These are phyloP conservation scores for Lentinula sp. DNA, from an alignment of 768 basidiomycete species.

Conservation along the genomic window DNA sequence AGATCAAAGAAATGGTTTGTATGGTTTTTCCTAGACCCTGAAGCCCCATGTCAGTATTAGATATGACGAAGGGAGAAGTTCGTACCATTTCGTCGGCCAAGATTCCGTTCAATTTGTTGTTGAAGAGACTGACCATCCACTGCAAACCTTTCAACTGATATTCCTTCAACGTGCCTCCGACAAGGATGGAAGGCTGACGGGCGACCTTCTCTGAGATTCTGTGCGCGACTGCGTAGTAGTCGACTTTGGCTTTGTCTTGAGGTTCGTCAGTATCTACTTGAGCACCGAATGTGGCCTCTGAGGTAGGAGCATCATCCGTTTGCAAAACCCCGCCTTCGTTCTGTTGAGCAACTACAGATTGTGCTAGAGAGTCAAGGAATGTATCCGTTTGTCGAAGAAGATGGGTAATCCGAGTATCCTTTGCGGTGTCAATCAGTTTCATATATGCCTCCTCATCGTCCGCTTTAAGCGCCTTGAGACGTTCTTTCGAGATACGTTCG, in stretches of 20 bases:
- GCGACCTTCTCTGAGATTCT: slow-evolving; percentile 81
- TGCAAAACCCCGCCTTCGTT: slow-evolving; percentile 51
- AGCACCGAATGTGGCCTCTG: slow-evolving; percentile 89
- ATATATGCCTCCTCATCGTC: slow-evolving; percentile 99
- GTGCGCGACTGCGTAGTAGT: slow-evolving; percentile 97
- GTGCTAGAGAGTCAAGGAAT: slow-evolving; percentile 92
- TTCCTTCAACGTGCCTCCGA: slow-evolving; percentile 89
- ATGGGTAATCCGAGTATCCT: slow-evolving; percentile 98
- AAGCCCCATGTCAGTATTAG: slow-evolving; percentile 8
- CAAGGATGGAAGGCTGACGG: slow-evolving; percentile 64
- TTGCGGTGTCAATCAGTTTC: slow-evolving; percentile 97
- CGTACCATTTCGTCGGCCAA: slow-evolving; percentile 89
- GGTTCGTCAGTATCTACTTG: slow-evolving; percentile 59
- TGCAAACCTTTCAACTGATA: slow-evolving; percentile 94
- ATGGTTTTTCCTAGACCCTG: slow-evolving; percentile 95
- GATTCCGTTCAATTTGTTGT: slow-evolving; percentile 93
- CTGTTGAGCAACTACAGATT: slow-evolving; percentile 92
- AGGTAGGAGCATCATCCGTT: slow-evolving; percentile 65
- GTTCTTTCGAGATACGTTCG: slow-evolving; percentile 93
- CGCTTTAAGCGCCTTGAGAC: slow-evolving; percentile 93
- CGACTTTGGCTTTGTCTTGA: slow-evolving; percentile 64
- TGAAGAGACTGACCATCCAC: slow-evolving; percentile 98
- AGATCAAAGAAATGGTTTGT: slow-evolving; percentile 90
- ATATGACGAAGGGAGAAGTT: slow-evolving; percentile 6
- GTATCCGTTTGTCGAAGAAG: slow-evolving; percentile 89